phyloP scores from a whole-genome alignment of 2,329 filamentous ascomycete species.

The Microsporum audouinii region DNA sequence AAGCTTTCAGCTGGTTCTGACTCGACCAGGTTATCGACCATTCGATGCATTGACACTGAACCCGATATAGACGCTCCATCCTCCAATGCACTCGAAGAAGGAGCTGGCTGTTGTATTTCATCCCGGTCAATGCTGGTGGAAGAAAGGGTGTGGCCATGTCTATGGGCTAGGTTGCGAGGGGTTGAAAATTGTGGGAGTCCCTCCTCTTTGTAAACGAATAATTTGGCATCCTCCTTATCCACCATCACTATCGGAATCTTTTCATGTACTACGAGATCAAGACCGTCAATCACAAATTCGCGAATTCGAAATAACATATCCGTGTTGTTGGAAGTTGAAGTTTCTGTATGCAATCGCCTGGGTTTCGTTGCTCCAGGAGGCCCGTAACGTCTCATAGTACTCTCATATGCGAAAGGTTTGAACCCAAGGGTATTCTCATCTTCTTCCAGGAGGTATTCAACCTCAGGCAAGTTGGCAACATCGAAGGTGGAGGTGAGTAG shows the following conservation, averaged over 20 bases:
- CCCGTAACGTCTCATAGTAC: conserved; percentile 42
- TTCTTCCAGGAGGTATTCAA: conserved; percentile 56
- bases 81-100: conserved; percentile 5
- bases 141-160: conserved; percentile 31
- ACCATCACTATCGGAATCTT: conserved; percentile 40
- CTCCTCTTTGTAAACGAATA: conserved; percentile 45
- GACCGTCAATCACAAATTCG: conserved; percentile 51
- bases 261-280: conserved; percentile 44
- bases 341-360: conserved; percentile 39
- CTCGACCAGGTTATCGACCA: conserved; percentile 48
- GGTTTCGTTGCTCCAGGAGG: conserved; percentile 38
- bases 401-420: conserved; percentile 44
- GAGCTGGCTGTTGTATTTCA: conserved; percentile 27
- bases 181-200: conserved; percentile 41
- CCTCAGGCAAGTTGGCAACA: conserved; percentile 42
- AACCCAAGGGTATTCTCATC: conserved; percentile 57
- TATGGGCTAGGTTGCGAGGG: conserved; percentile 20
- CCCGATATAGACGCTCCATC: conserved; percentile 31
- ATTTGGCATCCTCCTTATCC: conserved; percentile 33
- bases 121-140: conserved; percentile 32
- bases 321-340: conserved; percentile 46
- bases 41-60: conserved; percentile 43
- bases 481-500: conserved; percentile 49
- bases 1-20: conserved; percentile 27
- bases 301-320: conserved; percentile 58